Evolutionary conservation across 2,329 filamentous ascomycete genomes (phyloP).

Genomic region (Nemania diffusa): DNA sequence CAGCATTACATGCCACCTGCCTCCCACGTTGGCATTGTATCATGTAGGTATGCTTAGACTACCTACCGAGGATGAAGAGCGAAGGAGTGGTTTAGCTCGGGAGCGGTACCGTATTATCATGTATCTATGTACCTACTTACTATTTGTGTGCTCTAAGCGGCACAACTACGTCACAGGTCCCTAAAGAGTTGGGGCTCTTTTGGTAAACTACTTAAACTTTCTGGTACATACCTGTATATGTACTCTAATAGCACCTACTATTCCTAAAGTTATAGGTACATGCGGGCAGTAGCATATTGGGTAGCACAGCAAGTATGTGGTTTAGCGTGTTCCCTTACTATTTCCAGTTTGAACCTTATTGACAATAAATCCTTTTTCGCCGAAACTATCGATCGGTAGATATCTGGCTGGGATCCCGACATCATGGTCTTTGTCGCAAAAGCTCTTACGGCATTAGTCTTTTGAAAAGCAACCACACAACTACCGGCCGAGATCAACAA

Average conservation of each 20-base stretch:
- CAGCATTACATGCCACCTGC: not conserved
- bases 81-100: constrained; percentile 20
- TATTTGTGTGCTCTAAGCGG: constrained; percentile 36
- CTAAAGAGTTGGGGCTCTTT: constrained; percentile 33
- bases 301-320: constrained; percentile 1
- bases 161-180: constrained; percentile 37
- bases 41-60: constrained; percentile 10
- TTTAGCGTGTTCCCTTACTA: not conserved
- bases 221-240: not conserved
- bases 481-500: constrained; percentile 19
- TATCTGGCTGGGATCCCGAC: not conserved
- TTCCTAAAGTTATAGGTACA: not conserved
- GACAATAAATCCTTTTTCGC: not conserved
- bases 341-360: not conserved
- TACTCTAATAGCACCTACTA: not conserved
- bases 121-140: constrained; percentile 12
- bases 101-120: not conserved
- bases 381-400: not conserved
- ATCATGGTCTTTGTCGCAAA: not conserved
- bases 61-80: constrained; percentile 13
- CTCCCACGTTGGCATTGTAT: constrained; percentile 24
- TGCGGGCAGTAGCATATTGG: not conserved
- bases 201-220: not conserved
- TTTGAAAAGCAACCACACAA: not conserved
- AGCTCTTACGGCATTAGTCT: constrained; percentile 5